Evolutionary conservation across 495 filamentous ascomycete genomes (phyloP).

Genomic region (Oidiodendron maius): DNA sequence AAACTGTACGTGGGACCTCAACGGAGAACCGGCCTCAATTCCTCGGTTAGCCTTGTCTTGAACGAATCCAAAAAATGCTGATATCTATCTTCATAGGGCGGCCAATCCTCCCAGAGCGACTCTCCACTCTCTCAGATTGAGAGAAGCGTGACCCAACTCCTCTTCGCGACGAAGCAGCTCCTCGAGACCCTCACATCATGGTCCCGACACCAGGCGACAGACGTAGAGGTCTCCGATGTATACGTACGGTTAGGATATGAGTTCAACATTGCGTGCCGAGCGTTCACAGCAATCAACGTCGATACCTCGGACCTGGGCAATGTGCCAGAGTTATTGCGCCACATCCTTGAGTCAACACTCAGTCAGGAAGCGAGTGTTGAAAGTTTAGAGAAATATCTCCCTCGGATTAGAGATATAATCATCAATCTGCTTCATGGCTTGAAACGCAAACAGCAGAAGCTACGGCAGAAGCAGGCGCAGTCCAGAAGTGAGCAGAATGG

Average conservation of each 20-base stretch:
- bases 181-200: conserved; percentile 95
- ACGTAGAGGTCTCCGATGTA: conserved; percentile 93
- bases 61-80: conserved; percentile 7
- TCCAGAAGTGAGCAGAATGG: conserved; percentile 41
- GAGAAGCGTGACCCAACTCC: conserved; percentile 94
- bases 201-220: conserved; percentile 86
- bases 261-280: conserved; percentile 96
- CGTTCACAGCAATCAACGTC: conserved; percentile 92
- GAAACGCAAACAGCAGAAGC: conserved; percentile 89
- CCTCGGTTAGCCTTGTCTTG: neutral
- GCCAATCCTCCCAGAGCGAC: conserved; percentile 25
- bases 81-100: conserved; percentile 4
- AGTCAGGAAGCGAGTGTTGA: conserved; percentile 93
- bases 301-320: conserved; percentile 91
- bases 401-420: conserved; percentile 93
- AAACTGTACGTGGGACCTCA: conserved; percentile 37
- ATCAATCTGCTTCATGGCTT: conserved; percentile 93
- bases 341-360: conserved; percentile 89
- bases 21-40: neutral
- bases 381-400: conserved; percentile 86
- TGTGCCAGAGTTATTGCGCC: conserved; percentile 83
- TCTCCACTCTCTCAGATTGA: conserved; percentile 82
- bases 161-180: conserved; percentile 95
- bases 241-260: conserved; percentile 97
- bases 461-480: conserved; percentile 73